Percentiles rank a stretch among this genome's conserved stretches.
These are phyloP conservation scores for Pseudohyphozyma bogoriensis DNA, from an alignment of 768 basidiomycete genomes.

Conservation along the genomic window DNA sequence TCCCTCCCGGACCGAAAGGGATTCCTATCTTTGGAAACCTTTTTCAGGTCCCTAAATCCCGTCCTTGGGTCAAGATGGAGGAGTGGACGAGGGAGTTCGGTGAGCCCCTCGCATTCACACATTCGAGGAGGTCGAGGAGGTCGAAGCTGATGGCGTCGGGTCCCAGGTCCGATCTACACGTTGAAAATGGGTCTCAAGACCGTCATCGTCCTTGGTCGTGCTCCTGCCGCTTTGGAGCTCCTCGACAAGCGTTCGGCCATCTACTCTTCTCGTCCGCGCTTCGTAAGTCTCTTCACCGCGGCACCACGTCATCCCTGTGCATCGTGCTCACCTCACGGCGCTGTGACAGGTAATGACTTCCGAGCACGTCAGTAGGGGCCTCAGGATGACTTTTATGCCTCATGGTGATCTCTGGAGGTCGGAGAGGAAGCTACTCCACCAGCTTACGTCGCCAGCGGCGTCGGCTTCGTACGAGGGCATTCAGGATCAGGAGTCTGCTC, in stretches of 20 bases:
- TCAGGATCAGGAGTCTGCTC: slow-evolving; percentile 27
- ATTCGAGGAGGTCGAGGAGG: not conserved
- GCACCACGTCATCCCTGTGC: too few species aligned
- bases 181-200: slow-evolving; percentile 23
- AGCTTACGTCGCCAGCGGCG: slow-evolving; percentile 24
- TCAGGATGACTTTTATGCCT: slow-evolving; percentile 32
- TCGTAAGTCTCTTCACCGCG: too few species aligned
- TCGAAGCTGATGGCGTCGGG: not conserved
- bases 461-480: slow-evolving; percentile 30
- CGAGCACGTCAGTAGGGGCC: slow-evolving; percentile 25
- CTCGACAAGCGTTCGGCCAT: slow-evolving; percentile 30
- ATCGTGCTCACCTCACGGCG: too few species aligned
- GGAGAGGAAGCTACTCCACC: slow-evolving; percentile 27
- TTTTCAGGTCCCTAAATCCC: slow-evolving; percentile 25
- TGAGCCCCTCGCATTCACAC: not conserved
- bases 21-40: slow-evolving; percentile 28
- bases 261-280: slow-evolving; percentile 28
- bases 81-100: slow-evolving; percentile 30
- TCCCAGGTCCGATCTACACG: slow-evolving; percentile 27
- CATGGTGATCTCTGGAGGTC: slow-evolving; percentile 29
- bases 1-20: slow-evolving; percentile 14
- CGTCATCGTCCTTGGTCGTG: slow-evolving; percentile 29
- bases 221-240: slow-evolving; percentile 26
- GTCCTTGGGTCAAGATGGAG: slow-evolving; percentile 30
- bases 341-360: slow-evolving; percentile 30